Evolutionary conservation across 2,329 filamentous ascomycete species (phyloP).

Genomic region (Rhynchosporium secalis): DNA sequence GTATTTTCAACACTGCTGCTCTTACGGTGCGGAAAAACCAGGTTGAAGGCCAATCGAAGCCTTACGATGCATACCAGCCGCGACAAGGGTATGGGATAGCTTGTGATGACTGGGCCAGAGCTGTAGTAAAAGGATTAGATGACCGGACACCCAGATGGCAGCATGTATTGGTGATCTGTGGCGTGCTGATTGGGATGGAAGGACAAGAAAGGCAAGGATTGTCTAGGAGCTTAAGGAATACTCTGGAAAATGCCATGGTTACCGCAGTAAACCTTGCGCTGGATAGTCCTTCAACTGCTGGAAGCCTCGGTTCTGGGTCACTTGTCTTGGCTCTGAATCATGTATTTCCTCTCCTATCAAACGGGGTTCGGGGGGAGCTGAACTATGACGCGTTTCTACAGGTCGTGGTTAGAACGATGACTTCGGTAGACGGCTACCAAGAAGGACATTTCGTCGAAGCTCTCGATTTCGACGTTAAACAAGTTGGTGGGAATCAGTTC

Average conservation of each 20-base stretch:
- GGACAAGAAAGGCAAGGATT: slow-evolving; percentile 56
- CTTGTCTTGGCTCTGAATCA: slow-evolving; percentile 64
- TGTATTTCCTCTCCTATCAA: slow-evolving; percentile 59
- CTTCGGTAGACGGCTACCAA: slow-evolving; percentile 61
- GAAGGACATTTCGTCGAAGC: slow-evolving; percentile 64
- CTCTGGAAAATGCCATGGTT: slow-evolving; percentile 60
- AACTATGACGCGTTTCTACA: slow-evolving; percentile 61
- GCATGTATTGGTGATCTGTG: slow-evolving; percentile 63
- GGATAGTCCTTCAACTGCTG: slow-evolving; percentile 49
- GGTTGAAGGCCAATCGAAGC: slow-evolving; percentile 29
- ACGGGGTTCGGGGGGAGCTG: slow-evolving; percentile 52
- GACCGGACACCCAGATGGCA: slow-evolving; percentile 67
- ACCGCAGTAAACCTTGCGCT: slow-evolving; percentile 62
- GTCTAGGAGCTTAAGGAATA: slow-evolving; percentile 52
- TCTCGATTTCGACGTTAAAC: slow-evolving; percentile 60
- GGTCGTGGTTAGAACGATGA: slow-evolving; percentile 56
- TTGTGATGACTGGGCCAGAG: slow-evolving; percentile 43
- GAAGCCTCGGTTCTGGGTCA: slow-evolving; percentile 50
- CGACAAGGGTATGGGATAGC: slow-evolving; percentile 52
- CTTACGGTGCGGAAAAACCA: slow-evolving; percentile 41
- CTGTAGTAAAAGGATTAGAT: slow-evolving; percentile 44
- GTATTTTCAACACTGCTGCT: slow-evolving; percentile 56
- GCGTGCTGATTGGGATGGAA: slow-evolving; percentile 61
- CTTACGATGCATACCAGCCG: slow-evolving; percentile 41
- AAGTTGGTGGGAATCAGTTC: slow-evolving; percentile 52